Conservation (phyloP, 352 stramenopile species). For the Paralagenidium karlingii region DNA sequence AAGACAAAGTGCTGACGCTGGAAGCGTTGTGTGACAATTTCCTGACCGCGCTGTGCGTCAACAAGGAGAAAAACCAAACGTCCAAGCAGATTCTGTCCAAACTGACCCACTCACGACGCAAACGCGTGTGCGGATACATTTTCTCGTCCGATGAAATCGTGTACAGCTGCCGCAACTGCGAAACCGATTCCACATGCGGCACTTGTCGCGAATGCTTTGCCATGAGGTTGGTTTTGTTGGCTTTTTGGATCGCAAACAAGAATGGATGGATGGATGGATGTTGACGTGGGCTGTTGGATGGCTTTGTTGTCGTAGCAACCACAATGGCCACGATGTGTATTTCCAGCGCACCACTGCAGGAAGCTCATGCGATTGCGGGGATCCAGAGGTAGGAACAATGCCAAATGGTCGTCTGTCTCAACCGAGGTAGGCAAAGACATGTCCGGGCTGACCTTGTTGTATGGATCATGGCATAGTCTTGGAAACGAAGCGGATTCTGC, state of each 20-base stretch:
- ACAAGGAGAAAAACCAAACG: constrained; percentile 29
- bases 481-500: constrained; percentile 71
- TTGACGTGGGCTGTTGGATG: neutral
- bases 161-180: constrained; percentile 82
- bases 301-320: constrained; percentile 17
- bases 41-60: constrained; percentile 31
- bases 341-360: constrained; percentile 79
- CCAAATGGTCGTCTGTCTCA: neutral
- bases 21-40: constrained; percentile 25
- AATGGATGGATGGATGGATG: neutral
- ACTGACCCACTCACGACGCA: constrained; percentile 39
- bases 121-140: constrained; percentile 72
- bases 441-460: neutral
- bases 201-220: constrained; percentile 83
- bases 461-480: constrained; percentile 22
- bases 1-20: constrained; percentile 9
- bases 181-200: constrained; percentile 74
- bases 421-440: neutral
- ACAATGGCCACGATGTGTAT: constrained; percentile 73
- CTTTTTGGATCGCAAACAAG: too few species aligned
- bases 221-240: constrained; percentile 49
- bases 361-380: constrained; percentile 78
- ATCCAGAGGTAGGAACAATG: constrained; percentile 46
- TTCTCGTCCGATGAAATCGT: constrained; percentile 78
- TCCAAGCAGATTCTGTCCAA: constrained; percentile 50